Percentiles rank a stretch among this genome's conserved stretches.
Evolutionary conservation across 108 stramenopile genomes (phyloP).

Genomic region (Bacterosira constricta): DNA sequence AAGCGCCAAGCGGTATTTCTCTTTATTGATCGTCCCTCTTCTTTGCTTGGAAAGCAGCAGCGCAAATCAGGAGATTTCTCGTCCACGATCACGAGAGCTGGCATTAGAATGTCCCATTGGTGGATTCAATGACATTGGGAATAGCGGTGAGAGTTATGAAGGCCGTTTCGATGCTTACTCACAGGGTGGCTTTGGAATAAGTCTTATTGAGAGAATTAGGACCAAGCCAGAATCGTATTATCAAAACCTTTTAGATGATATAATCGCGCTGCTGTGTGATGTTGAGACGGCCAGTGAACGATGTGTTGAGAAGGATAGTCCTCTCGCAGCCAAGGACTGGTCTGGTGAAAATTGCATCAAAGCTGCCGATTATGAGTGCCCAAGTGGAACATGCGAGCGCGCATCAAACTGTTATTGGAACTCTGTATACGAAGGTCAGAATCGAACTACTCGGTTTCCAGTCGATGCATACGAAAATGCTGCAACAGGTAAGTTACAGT

Average conservation of each 20-base stretch:
- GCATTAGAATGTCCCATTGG: constrained; percentile 16
- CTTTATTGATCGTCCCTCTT: not conserved
- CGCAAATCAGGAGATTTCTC: not conserved
- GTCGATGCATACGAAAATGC: constrained; percentile 31
- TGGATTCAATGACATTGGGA: constrained; percentile 14
- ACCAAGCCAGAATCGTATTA: constrained; percentile 38
- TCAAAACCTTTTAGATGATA: constrained; percentile 37
- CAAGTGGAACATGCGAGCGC: constrained; percentile 40
- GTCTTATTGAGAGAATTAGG: constrained; percentile 15
- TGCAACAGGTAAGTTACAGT: not conserved
- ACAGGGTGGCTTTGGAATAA: not conserved
- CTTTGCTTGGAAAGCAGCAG: not conserved
- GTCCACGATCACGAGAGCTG: not conserved
- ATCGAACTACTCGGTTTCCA: constrained; percentile 46
- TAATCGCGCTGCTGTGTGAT: constrained; percentile 44
- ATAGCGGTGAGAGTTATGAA: constrained; percentile 6
- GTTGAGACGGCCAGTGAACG: constrained; percentile 34
- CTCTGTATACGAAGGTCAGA: constrained; percentile 26
- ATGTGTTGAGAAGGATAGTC: constrained; percentile 37
- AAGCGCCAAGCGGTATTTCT: too few species aligned
- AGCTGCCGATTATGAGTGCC: constrained; percentile 37
- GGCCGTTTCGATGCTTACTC: constrained; percentile 36
- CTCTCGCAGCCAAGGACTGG: constrained; percentile 43
- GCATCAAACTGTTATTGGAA: constrained; percentile 57
- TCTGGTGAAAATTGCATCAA: constrained; percentile 28